Percentiles rank a stretch among this genome's conserved stretches.
These are phyloP conservation scores for Ambrosiella beaveri DNA, from an alignment of 2,329 filamentous ascomycete genomes.

Conservation along the genomic window DNA sequence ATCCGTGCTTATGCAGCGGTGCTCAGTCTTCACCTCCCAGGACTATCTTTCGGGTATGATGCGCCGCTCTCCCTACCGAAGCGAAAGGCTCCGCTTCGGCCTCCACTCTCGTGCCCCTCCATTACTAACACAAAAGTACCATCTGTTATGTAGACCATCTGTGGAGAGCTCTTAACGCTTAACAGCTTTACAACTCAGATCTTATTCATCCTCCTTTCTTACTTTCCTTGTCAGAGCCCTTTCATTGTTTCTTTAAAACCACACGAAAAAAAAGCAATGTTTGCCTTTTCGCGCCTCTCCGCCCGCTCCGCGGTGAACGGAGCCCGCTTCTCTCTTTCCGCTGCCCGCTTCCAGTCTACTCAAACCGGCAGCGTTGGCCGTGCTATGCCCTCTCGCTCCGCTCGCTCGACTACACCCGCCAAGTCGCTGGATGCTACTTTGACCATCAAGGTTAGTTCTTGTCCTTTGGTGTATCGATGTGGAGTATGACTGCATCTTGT, in stretches of 20 bases:
- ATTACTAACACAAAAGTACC: constrained; percentile 9
- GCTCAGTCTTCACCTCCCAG: constrained; percentile 75
- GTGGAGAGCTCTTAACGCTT: constrained; percentile 22
- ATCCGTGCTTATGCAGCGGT: constrained; percentile 66
- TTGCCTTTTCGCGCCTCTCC: constrained; percentile 29
- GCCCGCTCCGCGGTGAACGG: constrained; percentile 20
- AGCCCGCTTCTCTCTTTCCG: constrained; percentile 22
- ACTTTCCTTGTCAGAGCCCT: constrained; percentile 4
- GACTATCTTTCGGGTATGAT: constrained; percentile 60
- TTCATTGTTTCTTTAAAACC: constrained; percentile 3
- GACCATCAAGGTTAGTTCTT: constrained; percentile 57
- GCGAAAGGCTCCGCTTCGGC: not conserved
- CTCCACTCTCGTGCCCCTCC: not conserved
- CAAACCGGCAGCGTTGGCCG: constrained; percentile 50
- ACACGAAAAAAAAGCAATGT: constrained; percentile 13
- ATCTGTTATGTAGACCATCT: constrained; percentile 22
- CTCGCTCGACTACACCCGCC: constrained; percentile 9
- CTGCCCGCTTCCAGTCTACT: constrained; percentile 18
- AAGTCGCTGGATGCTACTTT: constrained; percentile 66
- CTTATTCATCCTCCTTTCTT: constrained; percentile 9
- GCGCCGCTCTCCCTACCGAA: constrained; percentile 11
- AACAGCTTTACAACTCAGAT: constrained; percentile 14
- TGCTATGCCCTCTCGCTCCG: constrained; percentile 28
- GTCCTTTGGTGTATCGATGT: constrained; percentile 13
- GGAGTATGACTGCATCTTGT: not conserved